Conservation (phyloP, 2,329 filamentous ascomycete species). For the Colletotrichum kahawae region DNA sequence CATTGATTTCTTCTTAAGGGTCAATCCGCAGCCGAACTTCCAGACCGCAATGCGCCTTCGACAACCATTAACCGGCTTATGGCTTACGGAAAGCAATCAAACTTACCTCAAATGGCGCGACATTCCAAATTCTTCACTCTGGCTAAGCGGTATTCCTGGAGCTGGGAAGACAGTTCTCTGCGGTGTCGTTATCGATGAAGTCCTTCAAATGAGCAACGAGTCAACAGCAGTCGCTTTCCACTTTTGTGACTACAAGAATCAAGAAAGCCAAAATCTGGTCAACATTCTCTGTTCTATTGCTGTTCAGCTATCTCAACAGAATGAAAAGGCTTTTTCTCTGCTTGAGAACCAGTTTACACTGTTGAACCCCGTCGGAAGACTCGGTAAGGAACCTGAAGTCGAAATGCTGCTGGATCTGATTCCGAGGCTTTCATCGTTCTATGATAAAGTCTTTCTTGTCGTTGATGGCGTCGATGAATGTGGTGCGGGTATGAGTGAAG, state of each 20-base stretch:
- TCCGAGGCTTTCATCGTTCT: background rate
- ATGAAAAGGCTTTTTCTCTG: background rate
- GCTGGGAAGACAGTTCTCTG: background rate
- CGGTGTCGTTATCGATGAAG: background rate
- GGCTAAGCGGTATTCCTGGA: background rate
- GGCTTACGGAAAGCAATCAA: background rate
- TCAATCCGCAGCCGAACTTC: background rate
- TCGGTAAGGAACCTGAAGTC: background rate
- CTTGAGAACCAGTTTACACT: background rate
- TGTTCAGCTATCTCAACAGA: background rate
- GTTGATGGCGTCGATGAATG: background rate
- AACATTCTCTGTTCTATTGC: background rate
- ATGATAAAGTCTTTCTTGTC: background rate
- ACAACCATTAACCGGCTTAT: background rate
- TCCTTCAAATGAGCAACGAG: background rate
- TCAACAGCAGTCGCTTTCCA: background rate
- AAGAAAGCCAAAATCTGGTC: background rate
- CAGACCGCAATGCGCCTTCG: background rate
- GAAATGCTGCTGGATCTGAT: background rate
- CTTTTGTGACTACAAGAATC: background rate
- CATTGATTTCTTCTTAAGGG: rapidly evolving
- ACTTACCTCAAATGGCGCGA: background rate
- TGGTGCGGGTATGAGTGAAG: background rate
- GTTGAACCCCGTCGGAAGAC: background rate
- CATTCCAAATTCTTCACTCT: background rate